A percentile compares a stretch with the other conserved stretches of the same genome.
These are phyloP conservation scores for Heterobasidion annosum DNA, from an alignment of 1,284 basidiomycete species.

Conservation along the genomic window DNA sequence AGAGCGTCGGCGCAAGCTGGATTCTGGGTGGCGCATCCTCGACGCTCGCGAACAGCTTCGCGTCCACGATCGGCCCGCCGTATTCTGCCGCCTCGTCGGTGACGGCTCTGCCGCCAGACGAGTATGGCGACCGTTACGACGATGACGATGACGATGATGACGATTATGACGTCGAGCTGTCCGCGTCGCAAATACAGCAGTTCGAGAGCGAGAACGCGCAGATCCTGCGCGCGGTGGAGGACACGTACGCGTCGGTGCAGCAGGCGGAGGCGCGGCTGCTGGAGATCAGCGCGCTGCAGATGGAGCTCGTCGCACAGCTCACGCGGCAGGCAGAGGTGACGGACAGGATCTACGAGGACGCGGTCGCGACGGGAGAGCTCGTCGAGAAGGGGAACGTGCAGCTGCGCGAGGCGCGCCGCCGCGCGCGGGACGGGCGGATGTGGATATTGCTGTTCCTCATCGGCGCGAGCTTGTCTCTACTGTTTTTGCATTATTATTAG, in stretches of 20 bases:
- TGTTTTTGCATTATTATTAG: constrained; percentile 83
- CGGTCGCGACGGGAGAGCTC: constrained; percentile 72
- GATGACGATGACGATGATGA: constrained; percentile 36
- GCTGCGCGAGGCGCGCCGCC: constrained; percentile 72
- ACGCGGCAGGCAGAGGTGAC: constrained; percentile 85
- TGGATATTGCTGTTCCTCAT: constrained; percentile 83
- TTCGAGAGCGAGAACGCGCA: constrained; percentile 87
- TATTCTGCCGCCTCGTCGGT: neutral
- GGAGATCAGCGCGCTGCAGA: constrained; percentile 87
- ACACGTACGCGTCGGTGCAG: constrained; percentile 79
- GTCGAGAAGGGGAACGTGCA: constrained; percentile 85
- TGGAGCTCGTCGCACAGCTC: constrained; percentile 80
- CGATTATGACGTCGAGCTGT: constrained; percentile 69
- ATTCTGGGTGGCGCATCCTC: constrained; percentile 64
- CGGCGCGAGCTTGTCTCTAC: constrained; percentile 74
- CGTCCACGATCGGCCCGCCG: constrained; percentile 51
- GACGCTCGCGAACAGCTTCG: constrained; percentile 45
- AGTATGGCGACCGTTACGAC: constrained; percentile 34
- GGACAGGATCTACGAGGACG: constrained; percentile 84
- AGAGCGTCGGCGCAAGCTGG: constrained; percentile 19
- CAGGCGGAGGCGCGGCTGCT: constrained; percentile 81
- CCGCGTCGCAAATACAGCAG: constrained; percentile 79
- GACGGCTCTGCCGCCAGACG: constrained; percentile 9
- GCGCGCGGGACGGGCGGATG: constrained; percentile 75
- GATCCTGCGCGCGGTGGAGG: constrained; percentile 73